phyloP scores from a whole-genome alignment of 1,139 yeast species.

The Zygosaccharomyces pseudobailii region DNA sequence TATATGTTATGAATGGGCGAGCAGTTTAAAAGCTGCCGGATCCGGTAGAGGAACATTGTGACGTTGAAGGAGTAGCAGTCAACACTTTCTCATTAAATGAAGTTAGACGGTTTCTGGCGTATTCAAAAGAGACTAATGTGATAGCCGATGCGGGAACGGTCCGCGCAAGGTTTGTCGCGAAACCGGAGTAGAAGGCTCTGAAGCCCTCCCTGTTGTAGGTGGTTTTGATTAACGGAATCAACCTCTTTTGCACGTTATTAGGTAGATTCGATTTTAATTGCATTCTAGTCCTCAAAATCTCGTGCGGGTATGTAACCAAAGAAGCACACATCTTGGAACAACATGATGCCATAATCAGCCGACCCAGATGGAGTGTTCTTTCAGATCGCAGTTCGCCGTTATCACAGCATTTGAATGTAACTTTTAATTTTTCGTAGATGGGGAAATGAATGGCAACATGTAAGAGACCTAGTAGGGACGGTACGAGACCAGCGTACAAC shows the following conservation, averaged over 20 bases:
- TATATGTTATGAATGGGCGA: not conserved
- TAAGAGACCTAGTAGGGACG: slow-evolving; percentile 81
- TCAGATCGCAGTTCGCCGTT: slow-evolving; percentile 25
- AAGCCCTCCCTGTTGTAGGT: slow-evolving; percentile 71
- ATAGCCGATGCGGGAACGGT: slow-evolving; percentile 96
- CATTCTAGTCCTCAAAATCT: slow-evolving; percentile 85
- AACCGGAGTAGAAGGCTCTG: slow-evolving; percentile 84
- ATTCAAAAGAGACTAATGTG: slow-evolving; percentile 89
- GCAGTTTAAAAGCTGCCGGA: not conserved
- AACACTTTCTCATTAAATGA: slow-evolving; percentile 12
- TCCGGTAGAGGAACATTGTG: not conserved
- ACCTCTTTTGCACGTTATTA: slow-evolving; percentile 29
- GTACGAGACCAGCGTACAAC: slow-evolving; percentile 87
- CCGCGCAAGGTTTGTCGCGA: slow-evolving; percentile 75
- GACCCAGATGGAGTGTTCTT: slow-evolving; percentile 33
- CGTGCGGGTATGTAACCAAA: slow-evolving; percentile 91
- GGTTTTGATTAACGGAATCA: slow-evolving; percentile 44
- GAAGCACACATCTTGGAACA: slow-evolving; percentile 87
- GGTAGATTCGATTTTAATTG: slow-evolving; percentile 46
- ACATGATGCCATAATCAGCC: slow-evolving; percentile 69
- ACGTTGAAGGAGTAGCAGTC: slow-evolving; percentile 2
- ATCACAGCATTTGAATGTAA: slow-evolving; percentile 37
- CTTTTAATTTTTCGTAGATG: slow-evolving; percentile 78
- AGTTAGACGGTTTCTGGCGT: slow-evolving; percentile 58
- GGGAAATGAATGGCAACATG: slow-evolving; percentile 98